Conservation (phyloP, 352 stramenopile genomes). For the Globisporangium rhizosaccharum region DNA sequence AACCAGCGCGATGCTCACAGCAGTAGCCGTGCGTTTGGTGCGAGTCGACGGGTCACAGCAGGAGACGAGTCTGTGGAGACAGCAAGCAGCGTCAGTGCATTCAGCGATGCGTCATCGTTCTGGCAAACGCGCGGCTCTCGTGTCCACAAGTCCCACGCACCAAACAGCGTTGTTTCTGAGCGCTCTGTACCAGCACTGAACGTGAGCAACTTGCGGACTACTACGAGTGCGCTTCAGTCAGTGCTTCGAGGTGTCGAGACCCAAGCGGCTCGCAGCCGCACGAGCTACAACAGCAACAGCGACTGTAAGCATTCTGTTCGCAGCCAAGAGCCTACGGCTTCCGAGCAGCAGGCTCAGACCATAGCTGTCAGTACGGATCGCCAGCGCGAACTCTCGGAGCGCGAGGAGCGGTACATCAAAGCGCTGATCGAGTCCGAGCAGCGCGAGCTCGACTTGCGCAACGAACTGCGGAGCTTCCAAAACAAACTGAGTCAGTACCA, state of each 20-base stretch:
- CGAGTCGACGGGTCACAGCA: background rate
- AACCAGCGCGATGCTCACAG: background rate
- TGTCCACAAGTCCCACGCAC: background rate
- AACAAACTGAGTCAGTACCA: slow-evolving; percentile 43
- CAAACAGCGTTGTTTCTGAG: background rate
- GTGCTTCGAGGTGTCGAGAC: too few species aligned
- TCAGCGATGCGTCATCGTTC: slow-evolving; percentile 11
- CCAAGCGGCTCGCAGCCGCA: background rate
- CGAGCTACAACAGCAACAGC: background rate
- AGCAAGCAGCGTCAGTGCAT: slow-evolving; percentile 9
- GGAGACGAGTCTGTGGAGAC: slow-evolving; percentile 12
- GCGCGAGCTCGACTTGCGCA: slow-evolving; percentile 59
- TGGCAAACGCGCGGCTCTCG: slow-evolving; percentile 4
- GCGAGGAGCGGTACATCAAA: slow-evolving; percentile 71
- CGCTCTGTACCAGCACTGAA: too few species aligned
- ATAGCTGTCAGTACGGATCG: background rate
- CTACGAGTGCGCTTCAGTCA: background rate
- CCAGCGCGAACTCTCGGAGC: slow-evolving; percentile 51
- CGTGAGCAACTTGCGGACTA: too few species aligned
- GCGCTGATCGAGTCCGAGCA: slow-evolving; percentile 77
- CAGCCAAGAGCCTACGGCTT: background rate
- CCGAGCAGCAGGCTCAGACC: background rate
- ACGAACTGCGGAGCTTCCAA: slow-evolving; percentile 36
- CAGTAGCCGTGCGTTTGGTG: background rate
- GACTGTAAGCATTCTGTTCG: background rate